These are phyloP conservation scores for Phytophthora pinifolia DNA, from an alignment of 352 stramenopile genomes.

Conservation along the genomic window DNA sequence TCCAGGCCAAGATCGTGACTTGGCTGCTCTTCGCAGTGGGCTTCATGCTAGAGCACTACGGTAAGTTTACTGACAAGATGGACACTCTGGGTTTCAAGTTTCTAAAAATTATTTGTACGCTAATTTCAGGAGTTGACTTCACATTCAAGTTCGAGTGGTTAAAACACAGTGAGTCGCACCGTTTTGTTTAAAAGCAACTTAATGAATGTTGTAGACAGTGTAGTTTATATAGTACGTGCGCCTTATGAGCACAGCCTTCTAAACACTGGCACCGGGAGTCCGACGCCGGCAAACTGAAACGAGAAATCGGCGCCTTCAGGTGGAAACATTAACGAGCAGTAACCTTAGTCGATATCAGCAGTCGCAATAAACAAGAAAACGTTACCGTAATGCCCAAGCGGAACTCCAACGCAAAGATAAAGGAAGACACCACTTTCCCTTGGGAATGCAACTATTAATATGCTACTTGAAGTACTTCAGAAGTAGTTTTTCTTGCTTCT, in stretches of 20 bases:
- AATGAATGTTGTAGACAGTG: too few relatives aligned
- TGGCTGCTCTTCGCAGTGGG: slow-evolving; percentile 32
- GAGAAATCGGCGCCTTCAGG: slow-evolving; percentile 17
- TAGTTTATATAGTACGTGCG: too few relatives aligned
- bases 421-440: slow-evolving; percentile 23
- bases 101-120: background rate
- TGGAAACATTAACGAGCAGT: background rate
- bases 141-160: slow-evolving; percentile 11
- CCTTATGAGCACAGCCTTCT: too few relatives aligned
- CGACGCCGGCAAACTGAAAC: slow-evolving; percentile 5
- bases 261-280: too few relatives aligned
- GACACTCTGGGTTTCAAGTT: background rate
- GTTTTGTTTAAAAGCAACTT: too few relatives aligned
- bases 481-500: too few relatives aligned
- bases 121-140: slow-evolving; percentile 12
- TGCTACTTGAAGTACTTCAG: too few relatives aligned
- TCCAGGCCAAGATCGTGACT: slow-evolving; percentile 44
- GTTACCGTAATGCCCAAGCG: slow-evolving; percentile 15
- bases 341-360: background rate
- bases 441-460: slow-evolving; percentile 15
- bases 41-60: slow-evolving; percentile 32
- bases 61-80: slow-evolving; percentile 5
- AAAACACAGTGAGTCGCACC: background rate
- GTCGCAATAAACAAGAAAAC: background rate
- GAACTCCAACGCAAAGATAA: slow-evolving; percentile 11